Evolutionary conservation across 1,139 yeast genomes (phyloP), one percentile per base, ranked within the genome.

Genomic region (Saccharomyces hybrid): DNA sequence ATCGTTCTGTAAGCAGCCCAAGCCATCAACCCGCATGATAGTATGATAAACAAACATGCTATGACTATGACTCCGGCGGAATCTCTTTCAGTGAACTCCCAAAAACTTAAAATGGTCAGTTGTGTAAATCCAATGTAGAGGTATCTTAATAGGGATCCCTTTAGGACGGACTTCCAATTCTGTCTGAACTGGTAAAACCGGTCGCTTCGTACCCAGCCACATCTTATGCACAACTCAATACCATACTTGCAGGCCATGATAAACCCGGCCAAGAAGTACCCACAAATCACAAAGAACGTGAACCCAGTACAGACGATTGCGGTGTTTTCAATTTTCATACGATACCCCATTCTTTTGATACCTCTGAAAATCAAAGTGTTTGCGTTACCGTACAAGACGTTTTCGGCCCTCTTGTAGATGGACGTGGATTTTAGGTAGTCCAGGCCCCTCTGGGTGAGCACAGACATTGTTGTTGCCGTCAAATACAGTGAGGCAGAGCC

Each of bases 41-140:
- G 71, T 3, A 86, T 52, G 34, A 87, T 72, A 67, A 85, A 81
- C 47, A 87, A 71, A 32, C 79, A 81, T 1, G 91, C 89, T 59
- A 86, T 73, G 4, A 85, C 87, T 55, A 86, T 78, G 51, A 86
- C 83, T 0, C 91, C 95, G 2, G 88, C 83, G 0, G 93, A 85
- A 66, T 87, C 95, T 56, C 75, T 70, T 61, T 76, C 78, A 9
- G 84, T 80, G 64, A 85, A 86, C 71, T 87, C 93, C 88, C 88
- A 86, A 52, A 86, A 75, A 12, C 91, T 81, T 54, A 87, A 75
- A 52, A 86, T 79, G 3, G 80, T 73, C 60, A 86, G 73, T 71
- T 87, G 95, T 2, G 89, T 81, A 66, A 84, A 85, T 0, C 93
- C 95, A 67, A 87, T 84, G 63, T 80, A 84, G 55, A 86, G 76